These are phyloP conservation scores for Scenedesmus sp. DNA, from an alignment of 163 green algal genomes.

Conservation along the genomic window DNA sequence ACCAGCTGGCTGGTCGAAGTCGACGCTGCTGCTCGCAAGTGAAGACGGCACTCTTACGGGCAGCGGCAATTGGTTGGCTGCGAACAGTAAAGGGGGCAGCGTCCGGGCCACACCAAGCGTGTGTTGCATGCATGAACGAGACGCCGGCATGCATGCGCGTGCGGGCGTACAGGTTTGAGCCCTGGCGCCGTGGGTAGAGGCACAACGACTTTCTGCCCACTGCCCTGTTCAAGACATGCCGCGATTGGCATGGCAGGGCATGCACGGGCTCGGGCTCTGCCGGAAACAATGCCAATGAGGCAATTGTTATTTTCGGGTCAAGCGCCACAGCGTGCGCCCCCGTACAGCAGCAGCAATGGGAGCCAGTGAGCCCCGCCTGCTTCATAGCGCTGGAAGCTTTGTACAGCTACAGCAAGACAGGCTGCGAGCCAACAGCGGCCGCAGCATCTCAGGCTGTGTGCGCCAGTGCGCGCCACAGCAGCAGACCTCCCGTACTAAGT, in stretches of 20 bases:
- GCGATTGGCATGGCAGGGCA: not conserved
- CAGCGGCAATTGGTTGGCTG: not conserved
- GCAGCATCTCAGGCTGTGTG: constrained; percentile 1
- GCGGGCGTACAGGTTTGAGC: not conserved
- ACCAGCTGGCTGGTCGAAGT: not conserved
- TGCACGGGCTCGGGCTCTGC: not conserved
- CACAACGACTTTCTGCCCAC: not conserved
- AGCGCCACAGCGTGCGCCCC: not conserved
- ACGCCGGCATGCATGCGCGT: not conserved
- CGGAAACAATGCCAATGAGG: not conserved
- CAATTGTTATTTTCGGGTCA: not conserved
- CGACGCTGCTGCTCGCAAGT: not conserved
- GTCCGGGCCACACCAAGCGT: not conserved
- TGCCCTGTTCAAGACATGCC: not conserved
- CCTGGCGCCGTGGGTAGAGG: not conserved
- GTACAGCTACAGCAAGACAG: not conserved
- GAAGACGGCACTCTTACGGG: not conserved
- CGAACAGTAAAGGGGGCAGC: not conserved
- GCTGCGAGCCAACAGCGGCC: not conserved
- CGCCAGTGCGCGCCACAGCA: not conserved
- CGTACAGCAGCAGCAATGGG: not conserved
- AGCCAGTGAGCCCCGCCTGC: not conserved
- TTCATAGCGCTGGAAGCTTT: not conserved
- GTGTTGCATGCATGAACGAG: not conserved
- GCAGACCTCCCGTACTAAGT: not conserved